These are phyloP conservation scores for Wickerhamiella sergipiensis DNA, from an alignment of 805 yeast genomes.

Conservation along the genomic window DNA sequence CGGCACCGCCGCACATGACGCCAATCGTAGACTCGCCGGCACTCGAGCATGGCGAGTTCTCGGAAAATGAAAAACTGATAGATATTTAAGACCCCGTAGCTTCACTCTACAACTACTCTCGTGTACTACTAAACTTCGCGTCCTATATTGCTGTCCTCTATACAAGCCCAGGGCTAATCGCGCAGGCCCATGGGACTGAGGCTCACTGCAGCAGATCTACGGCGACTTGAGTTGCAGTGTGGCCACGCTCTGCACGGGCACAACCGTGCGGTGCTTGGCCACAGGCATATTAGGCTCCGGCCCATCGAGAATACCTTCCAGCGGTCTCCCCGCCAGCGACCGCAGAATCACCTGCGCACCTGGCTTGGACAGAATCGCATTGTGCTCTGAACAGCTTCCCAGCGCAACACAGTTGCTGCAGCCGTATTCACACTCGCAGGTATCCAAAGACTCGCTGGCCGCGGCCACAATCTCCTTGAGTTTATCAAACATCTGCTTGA, in stretches of 20 bases:
- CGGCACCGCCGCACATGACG: not conserved
- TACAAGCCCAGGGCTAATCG: no score
- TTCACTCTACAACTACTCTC: no score
- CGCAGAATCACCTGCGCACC: slow-evolving; percentile 66
- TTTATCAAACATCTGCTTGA: slow-evolving; percentile 67
- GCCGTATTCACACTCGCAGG: slow-evolving; percentile 51
- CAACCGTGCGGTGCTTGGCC: not conserved
- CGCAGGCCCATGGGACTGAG: no score
- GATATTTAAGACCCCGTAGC: no score
- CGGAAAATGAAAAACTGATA: slow-evolving; percentile 14
- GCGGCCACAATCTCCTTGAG: slow-evolving; percentile 50
- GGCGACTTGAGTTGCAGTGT: not conserved
- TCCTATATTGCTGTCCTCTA: no score
- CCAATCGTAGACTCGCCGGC: not conserved
- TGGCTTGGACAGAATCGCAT: slow-evolving; percentile 72
- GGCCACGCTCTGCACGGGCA: not conserved
- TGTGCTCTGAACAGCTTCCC: slow-evolving; percentile 64
- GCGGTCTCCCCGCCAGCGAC: slow-evolving; percentile 39
- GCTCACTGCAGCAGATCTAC: no score
- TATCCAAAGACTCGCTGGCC: slow-evolving; percentile 43
- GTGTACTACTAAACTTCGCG: no score
- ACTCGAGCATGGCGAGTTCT: not conserved
- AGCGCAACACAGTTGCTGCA: slow-evolving; percentile 84
- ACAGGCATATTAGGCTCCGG: slow-evolving; percentile 22
- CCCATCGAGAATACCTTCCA: slow-evolving; percentile 30